Conservation (phyloP, 495 filamentous ascomycete genomes). For the Poronia punctata region DNA sequence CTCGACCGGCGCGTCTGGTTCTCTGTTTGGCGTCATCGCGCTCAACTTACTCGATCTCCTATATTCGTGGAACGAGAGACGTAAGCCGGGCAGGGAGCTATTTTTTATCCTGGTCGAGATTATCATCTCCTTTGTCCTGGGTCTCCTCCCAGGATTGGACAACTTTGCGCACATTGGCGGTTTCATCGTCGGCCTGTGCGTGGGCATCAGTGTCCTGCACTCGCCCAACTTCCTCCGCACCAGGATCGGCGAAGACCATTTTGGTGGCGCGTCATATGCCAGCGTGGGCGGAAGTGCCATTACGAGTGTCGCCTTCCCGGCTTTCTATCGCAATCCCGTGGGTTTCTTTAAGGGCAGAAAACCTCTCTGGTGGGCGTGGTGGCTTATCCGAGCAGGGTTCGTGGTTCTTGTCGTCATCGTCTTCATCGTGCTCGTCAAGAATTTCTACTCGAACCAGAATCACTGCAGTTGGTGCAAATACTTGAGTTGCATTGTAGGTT, state of each 20-base stretch:
- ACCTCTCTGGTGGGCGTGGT: slow-evolving; percentile 96
- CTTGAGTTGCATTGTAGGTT: slow-evolving; percentile 81
- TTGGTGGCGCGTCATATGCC: slow-evolving; percentile 32
- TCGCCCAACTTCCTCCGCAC: slow-evolving; percentile 75
- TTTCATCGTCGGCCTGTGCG: slow-evolving; percentile 83
- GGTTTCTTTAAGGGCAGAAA: slow-evolving; percentile 89
- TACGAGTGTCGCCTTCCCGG: slow-evolving; percentile 38
- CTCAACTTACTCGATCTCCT: slow-evolving; percentile 81
- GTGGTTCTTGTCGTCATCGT: slow-evolving; percentile 69
- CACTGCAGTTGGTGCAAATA: slow-evolving; percentile 90
- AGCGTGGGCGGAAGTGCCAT: slow-evolving; percentile 30
- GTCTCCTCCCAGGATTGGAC: slow-evolving; percentile 86
- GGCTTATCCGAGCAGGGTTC: slow-evolving; percentile 77
- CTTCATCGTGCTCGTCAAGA: slow-evolving; percentile 76
- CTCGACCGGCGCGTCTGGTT: slow-evolving; percentile 82
- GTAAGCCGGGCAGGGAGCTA: slow-evolving; percentile 69
- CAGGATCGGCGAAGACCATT: slow-evolving; percentile 62
- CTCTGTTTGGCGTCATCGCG: slow-evolving; percentile 85
- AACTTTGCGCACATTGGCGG: slow-evolving; percentile 98
- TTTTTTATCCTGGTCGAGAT: slow-evolving; percentile 79
- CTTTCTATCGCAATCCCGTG: slow-evolving; percentile 61
- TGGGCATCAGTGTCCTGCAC: slow-evolving; percentile 79
- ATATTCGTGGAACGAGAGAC: slow-evolving; percentile 79
- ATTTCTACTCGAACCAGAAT: slow-evolving; percentile 77
- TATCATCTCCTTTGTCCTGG: slow-evolving; percentile 82